Evolutionary conservation across 2,329 filamentous ascomycete species (phyloP), one percentile per base, ranked within the genome.

Genomic region (Talaromyces piceae): DNA sequence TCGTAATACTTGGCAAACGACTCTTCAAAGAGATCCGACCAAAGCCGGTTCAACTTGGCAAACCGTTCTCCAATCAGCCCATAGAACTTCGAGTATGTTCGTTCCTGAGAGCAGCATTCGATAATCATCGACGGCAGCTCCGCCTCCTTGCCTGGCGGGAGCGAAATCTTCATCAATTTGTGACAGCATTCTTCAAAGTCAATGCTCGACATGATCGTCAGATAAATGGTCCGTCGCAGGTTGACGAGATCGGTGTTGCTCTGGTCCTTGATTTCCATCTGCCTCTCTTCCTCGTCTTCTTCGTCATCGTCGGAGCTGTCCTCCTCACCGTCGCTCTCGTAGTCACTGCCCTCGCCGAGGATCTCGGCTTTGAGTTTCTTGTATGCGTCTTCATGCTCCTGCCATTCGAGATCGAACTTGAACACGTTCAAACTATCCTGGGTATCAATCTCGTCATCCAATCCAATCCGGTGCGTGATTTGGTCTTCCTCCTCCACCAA

Each of bases 401-500:
- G 88, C 79, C 87, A 98, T 26, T 96, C 80, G 0, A 87, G 62
- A 63, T 98, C 93, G 59, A 84, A 90, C 65, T 96, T 97, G 80
- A 98, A 98, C 54, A 98, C 85, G 63, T 98, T 98, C 49, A 97
- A 76, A 0, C 82, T 81, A 61, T 97, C 91, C 66, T 96, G 84
- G 0, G 88, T 83, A 45, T 93, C 86, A 49, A 95, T 78, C 31
- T 90, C 83, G 57, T 90, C 90, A 57, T 95, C 88, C 26, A 98
- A 72, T 45, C 86, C 84, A 45, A 89, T 77, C 51, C 83, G 80
- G 71, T 98, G 93, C 1, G 93, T 97, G 61, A 97, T 95, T 67
- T 97, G 93, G 64, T 98, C 93, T 68, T 97, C 91, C 70, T 98
- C 93, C 70, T 97, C 91, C 7, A 98, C 88, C 43, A 98, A 70